Evolutionary conservation across 2,329 filamentous ascomycete species (phyloP), one percentile per base, ranked within the genome.

Genomic region (Fusarium sarcochroum): DNA sequence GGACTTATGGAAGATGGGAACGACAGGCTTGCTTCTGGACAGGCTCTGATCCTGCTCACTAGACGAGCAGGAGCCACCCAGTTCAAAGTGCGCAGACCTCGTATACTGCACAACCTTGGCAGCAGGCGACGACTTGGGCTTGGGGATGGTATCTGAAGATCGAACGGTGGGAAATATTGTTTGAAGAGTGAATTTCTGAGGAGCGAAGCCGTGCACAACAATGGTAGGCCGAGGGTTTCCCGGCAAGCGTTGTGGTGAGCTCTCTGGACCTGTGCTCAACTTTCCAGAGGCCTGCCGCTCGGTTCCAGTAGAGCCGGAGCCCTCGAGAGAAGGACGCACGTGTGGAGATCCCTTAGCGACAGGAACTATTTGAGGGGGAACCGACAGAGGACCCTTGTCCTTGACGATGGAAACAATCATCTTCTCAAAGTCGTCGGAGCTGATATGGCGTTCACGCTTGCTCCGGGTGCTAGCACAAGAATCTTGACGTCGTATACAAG

Each of bases 341-440:
- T 73, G 64, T 21, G 74, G 65, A 7, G 77, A 85, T 58, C 87
- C 81, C 50, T 85, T 85, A 78, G 47, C 77, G 76, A 72, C 49
- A 34, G 74, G 70, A 32, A 73, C 64, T 42, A 69, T 63, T 6
- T 75, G 71, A 7, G 74, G 72, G 40, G 79, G 79, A 30, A 78
- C 78, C 18, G 86, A 84, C 11, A 89, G 79, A 72, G 84, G 88
- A 51, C 84, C 86, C 79, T 93, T 93, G 80, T 96, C 91, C 79
- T 97, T 93, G 77, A 98, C 96, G 57, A 98, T 98, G 38, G 91
- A 93, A 58, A 92, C 89, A 41, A 98, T 93, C 88, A 98, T 97
- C 83, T 97, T 97, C 80, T 97, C 93, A 30, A 98, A 86, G 73
- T 96, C 93, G 75, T 93, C 88, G 8, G 95, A 93, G n/a, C 94